Evolutionary conservation across 495 filamentous ascomycete species (phyloP), one percentile per base, ranked within the genome.

Genomic region (Aspergillus homomorphus): DNA sequence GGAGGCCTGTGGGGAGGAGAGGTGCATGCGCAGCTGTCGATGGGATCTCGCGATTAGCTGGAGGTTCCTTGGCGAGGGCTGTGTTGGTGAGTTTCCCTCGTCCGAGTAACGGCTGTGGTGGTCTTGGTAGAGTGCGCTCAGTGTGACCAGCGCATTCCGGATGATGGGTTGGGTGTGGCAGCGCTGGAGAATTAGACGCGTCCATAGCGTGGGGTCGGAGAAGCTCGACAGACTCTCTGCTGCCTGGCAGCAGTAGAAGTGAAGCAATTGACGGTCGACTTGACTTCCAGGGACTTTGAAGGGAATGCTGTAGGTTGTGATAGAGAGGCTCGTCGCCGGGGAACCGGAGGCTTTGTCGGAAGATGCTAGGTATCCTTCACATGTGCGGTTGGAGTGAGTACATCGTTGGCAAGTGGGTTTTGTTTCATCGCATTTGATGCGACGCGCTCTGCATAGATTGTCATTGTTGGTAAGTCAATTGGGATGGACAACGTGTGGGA

Each of bases 371-470:
- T 77, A 79, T 8, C 76, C 77, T n/a, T 74, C 69, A 53, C 78
- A 79, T 2, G 43, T 61, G 16, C 74, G 61, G 12, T 71, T 70
- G 0, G 73, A 67, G 10, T 58, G 66, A 1, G 62, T n/a, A 57
- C 76, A 80, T 49, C 68, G 67, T 3, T 50, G 55, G 49, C 77
- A 80, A 16, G 44, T 45, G 0, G 77, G 76, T 54, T 66, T 70
- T 18, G 61, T 51, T 55, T 80, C 76, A 46, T 78, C 75, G 63
- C 77, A 80, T 63, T 80, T 78, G 16, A 79, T 56, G 4, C 71
- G 67, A 18, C 76, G 68, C 12, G 67, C 65, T 53, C 75, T 77
- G 45, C 3, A 14, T 4, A n/a, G n/a, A n/a, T n/a, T n/a, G n/a
- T n/a, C n/a, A n/a, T 38, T 5, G 45, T 43, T 20, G 16, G 18